Evolutionary conservation across 768 basidiomycete genomes (phyloP).

Genomic region (Hydnum rufescens): DNA sequence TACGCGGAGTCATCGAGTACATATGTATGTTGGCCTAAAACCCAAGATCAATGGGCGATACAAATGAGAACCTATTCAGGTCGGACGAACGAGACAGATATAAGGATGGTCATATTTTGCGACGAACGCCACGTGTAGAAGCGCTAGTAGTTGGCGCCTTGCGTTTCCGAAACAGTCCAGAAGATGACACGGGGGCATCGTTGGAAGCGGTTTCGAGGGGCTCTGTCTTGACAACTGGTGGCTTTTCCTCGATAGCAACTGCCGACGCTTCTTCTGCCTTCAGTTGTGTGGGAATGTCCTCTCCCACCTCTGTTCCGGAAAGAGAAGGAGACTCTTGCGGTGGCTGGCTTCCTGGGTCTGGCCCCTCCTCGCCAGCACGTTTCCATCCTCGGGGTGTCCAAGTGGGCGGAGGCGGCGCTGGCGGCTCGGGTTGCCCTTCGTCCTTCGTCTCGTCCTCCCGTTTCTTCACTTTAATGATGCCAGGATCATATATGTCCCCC

Average conservation of each 20-base stretch:
- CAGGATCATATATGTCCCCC: slow-evolving; percentile 70
- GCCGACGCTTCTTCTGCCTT: not conserved
- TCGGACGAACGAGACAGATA: too few relatives aligned
- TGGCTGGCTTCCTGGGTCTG: not conserved
- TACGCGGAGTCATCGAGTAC: too few relatives aligned
- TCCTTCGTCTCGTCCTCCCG: slow-evolving; percentile 22
- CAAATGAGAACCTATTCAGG: too few relatives aligned
- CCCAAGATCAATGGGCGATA: too few relatives aligned
- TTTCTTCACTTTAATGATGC: slow-evolving; percentile 38
- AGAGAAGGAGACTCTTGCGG: too few relatives aligned
- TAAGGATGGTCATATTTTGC: not conserved
- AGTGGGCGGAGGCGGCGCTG: not conserved
- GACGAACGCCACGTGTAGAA: not conserved
- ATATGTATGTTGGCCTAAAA: too few relatives aligned
- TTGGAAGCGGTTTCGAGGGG: not conserved
- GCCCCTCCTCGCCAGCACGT: not conserved
- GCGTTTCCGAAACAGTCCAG: not conserved
- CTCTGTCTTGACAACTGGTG: not conserved
- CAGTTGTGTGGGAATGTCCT: not conserved
- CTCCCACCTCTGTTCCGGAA: not conserved
- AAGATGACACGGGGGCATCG: not conserved
- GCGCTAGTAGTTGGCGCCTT: not conserved
- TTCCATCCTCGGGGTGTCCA: not conserved
- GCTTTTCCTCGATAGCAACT: not conserved
- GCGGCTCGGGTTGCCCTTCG: not conserved